A percentile compares a stretch with the other conserved stretches of the same genome.
phyloP scores from a whole-genome alignment of 495 filamentous ascomycete species.

The Xylaria acuta region DNA sequence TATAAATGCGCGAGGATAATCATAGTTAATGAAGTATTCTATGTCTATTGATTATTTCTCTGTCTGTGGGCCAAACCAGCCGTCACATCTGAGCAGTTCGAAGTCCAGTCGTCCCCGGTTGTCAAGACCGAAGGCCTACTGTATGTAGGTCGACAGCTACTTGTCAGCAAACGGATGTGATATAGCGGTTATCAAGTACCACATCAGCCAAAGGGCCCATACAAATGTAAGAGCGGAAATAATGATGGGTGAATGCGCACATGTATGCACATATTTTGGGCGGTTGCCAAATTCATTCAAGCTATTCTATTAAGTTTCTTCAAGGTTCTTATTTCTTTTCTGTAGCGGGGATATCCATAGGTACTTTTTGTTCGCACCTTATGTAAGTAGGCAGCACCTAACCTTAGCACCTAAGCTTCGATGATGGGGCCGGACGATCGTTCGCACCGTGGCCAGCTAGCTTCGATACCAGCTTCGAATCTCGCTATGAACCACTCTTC shows the following conservation, averaged over 20 bases:
- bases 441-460: background rate
- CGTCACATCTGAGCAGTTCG: background rate
- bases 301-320: background rate
- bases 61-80: background rate
- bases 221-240: background rate
- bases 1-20: background rate
- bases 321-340: background rate
- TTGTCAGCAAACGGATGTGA: background rate
- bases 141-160: background rate
- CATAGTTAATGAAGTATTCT: background rate
- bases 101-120: background rate
- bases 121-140: background rate
- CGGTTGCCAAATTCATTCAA: background rate
- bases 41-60: background rate
- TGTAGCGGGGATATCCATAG: background rate
- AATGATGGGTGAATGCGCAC: background rate
- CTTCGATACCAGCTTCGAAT: constrained; percentile 7
- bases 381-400: background rate
- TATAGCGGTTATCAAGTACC: background rate
- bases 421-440: constrained; percentile 1
- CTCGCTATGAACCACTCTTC: constrained; percentile 7
- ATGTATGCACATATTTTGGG: background rate
- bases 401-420: background rate
- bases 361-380: background rate
- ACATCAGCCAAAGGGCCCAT: background rate